Evolutionary conservation across 2,329 filamentous ascomycete genomes (phyloP).

Genomic region (Stagonosporopsis rhizophila): DNA sequence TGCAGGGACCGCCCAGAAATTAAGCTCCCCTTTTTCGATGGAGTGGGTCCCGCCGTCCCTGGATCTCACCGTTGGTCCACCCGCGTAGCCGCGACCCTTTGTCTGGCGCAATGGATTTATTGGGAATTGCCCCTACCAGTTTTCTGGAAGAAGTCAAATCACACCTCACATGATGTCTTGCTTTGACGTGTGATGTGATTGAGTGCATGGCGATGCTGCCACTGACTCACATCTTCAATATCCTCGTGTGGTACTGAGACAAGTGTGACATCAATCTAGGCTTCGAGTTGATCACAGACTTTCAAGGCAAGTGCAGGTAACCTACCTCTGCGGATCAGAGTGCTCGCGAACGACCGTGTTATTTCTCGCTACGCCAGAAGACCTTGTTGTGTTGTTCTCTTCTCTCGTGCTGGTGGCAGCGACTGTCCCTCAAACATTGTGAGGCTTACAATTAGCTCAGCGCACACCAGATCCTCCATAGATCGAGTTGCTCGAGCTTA

Average conservation of each 20-base stretch:
- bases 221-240: background rate
- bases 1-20: conserved; percentile 18
- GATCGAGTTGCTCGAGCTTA: background rate
- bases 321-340: background rate
- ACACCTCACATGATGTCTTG: background rate
- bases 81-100: conserved; percentile 17
- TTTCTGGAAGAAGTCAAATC: conserved; percentile 10
- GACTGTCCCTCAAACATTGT: background rate
- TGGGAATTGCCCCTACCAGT: conserved; percentile 1
- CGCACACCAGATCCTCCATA: background rate
- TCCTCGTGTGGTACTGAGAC: background rate
- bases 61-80: conserved; percentile 20
- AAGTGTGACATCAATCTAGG: background rate
- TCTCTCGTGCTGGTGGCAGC: too few relatives aligned
- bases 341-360: background rate
- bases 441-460: background rate
- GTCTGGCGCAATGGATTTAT: background rate
- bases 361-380: background rate
- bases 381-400: too few relatives aligned
- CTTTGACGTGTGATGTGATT: background rate
- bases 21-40: conserved; percentile 19
- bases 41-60: conserved; percentile 15
- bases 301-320: background rate
- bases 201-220: background rate
- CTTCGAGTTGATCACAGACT: background rate